Conservation (phyloP, 169 alveolate species). For the Plasmodium sp. region DNA sequence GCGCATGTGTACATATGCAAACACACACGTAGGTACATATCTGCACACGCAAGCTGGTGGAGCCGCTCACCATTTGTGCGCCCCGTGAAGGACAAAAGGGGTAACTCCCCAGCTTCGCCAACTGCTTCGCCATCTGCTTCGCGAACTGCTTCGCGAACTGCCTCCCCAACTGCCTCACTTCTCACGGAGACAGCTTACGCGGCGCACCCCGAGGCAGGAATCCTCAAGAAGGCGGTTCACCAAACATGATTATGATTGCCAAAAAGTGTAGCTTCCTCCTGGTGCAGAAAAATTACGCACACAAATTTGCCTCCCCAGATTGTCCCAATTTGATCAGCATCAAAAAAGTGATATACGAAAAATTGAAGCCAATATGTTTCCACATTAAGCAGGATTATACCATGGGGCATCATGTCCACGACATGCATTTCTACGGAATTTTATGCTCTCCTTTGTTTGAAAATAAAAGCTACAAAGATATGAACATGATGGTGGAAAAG, state of each 20-base stretch:
- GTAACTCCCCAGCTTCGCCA: background rate
- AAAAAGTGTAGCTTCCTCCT: constrained; percentile 53
- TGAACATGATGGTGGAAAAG: constrained; percentile 87
- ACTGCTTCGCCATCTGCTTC: no score
- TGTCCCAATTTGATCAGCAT: constrained; percentile 82
- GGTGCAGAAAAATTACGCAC: constrained; percentile 73
- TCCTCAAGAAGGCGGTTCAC: background rate
- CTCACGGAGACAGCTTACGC: background rate
- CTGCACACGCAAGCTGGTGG: background rate
- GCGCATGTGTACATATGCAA: background rate
- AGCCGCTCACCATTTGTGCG: background rate
- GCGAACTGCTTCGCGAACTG: no score
- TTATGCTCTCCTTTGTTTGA: constrained; percentile 92
- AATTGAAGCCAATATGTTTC: constrained; percentile 89
- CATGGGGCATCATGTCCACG: constrained; percentile 88
- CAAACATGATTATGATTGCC: constrained; percentile 56
- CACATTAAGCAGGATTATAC: constrained; percentile 87
- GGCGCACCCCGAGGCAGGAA: background rate
- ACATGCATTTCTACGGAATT: constrained; percentile 88
- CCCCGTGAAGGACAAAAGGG: background rate
- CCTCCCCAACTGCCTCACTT: background rate
- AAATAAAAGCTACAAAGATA: constrained; percentile 88
- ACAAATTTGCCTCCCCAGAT: constrained; percentile 86
- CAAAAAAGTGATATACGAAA: constrained; percentile 80
- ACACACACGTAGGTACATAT: background rate